These are phyloP conservation scores for Termitomyces sp. DNA, from an alignment of 768 basidiomycete species.

Conservation along the genomic window DNA sequence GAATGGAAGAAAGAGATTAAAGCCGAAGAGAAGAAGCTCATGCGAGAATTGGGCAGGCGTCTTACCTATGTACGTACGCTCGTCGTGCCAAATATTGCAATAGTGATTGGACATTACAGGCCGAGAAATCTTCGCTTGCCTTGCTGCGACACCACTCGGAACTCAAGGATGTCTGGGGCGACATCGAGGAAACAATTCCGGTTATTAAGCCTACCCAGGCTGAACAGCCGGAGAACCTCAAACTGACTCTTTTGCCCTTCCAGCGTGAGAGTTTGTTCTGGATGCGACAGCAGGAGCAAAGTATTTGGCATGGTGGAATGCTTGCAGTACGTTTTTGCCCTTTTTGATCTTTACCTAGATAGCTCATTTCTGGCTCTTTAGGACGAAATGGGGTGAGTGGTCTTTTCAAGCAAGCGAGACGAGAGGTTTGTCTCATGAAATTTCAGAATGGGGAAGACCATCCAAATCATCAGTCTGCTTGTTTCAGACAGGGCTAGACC, in stretches of 20 bases:
- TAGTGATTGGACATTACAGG: slow-evolving; percentile 34
- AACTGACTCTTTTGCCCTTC: slow-evolving; percentile 86
- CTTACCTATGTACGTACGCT: slow-evolving; percentile 59
- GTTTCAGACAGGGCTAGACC: slow-evolving; percentile 74
- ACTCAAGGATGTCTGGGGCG: slow-evolving; percentile 81
- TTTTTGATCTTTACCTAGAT: neutral
- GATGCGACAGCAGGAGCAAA: slow-evolving; percentile 92
- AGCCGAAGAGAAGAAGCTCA: slow-evolving; percentile 45
- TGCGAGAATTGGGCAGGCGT: slow-evolving; percentile 60
- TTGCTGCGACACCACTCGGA: slow-evolving; percentile 74
- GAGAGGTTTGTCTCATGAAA: slow-evolving; percentile 1
- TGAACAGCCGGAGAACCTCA: slow-evolving; percentile 78
- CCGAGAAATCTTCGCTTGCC: slow-evolving; percentile 64
- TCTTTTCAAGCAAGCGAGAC: neutral
- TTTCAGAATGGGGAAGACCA: slow-evolving; percentile 86
- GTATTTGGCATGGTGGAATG: slow-evolving; percentile 88
- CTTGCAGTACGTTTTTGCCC: slow-evolving; percentile 58
- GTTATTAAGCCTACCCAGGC: slow-evolving; percentile 64
- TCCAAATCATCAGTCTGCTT: slow-evolving; percentile 90
- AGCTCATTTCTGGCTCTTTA: slow-evolving; percentile 19
- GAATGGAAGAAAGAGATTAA: slow-evolving; percentile 25
- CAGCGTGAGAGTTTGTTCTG: slow-evolving; percentile 92
- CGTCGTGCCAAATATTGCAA: neutral
- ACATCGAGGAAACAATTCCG: slow-evolving; percentile 60
- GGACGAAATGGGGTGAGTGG: slow-evolving; percentile 87